phyloP scores from a whole-genome alignment of 1,284 basidiomycete genomes.

The Peniophora sp. region DNA sequence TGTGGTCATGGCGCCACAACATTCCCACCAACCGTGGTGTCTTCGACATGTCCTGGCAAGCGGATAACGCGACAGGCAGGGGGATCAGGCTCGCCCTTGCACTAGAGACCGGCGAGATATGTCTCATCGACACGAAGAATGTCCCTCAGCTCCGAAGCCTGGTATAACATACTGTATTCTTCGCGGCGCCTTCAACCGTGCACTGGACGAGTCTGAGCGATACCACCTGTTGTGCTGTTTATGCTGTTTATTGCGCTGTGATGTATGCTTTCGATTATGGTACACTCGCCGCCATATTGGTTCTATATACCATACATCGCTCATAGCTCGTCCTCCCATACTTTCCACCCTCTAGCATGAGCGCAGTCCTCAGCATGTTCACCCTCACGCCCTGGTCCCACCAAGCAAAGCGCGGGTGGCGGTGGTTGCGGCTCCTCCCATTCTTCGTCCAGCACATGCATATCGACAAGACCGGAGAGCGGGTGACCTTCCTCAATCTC shows the following conservation, averaged over 20 bases:
- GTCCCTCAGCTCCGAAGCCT: conserved; percentile 26
- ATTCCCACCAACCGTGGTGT: conserved; percentile 43
- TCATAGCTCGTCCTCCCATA: neutral
- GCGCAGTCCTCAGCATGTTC: neutral
- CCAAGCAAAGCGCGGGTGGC: neutral
- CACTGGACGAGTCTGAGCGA: no score
- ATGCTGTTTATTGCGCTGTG: no score
- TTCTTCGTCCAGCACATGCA: conserved; percentile 11
- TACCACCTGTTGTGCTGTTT: no score
- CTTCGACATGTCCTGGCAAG: conserved; percentile 64
- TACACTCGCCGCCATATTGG: no score
- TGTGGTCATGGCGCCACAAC: conserved; percentile 49
- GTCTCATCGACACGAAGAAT: conserved; percentile 43
- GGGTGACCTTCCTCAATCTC: conserved; percentile 24
- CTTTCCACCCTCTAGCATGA: neutral
- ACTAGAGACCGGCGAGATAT: conserved; percentile 45
- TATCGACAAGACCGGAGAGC: conserved; percentile 39
- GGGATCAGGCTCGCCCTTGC: conserved; percentile 52
- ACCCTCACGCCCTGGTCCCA: neutral
- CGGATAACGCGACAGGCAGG: conserved; percentile 19
- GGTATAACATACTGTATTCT: no score
- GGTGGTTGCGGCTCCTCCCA: neutral
- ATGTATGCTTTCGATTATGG: no score
- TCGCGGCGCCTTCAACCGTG: no score
- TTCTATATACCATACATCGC: no score